Evolutionary conservation across 169 alveolate species (phyloP), one percentile per base, ranked within the genome.

Genomic region (Plasmodium inui): DNA sequence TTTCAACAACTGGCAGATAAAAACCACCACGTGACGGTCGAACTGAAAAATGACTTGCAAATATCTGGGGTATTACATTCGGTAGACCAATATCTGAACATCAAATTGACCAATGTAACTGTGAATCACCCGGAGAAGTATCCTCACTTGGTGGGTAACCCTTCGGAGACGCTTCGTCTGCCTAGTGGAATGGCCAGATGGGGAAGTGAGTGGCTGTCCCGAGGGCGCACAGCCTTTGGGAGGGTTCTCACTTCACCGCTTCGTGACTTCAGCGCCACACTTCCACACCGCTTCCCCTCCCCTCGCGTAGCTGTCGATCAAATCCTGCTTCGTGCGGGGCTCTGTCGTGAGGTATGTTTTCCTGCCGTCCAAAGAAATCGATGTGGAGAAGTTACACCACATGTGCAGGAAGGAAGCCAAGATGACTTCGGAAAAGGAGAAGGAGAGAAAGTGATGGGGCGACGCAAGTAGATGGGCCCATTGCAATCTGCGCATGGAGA

Each of bases 291-390:
- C 50, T 81, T 34, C 44, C 72, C 34, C 94, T 10, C 22, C 34
- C 74, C 61, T 28, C 70, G n/a, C 55, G n/a, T 82, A 94, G 97
- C 55, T 95, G 81, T 96, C 99, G 4, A 96, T 98, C 22, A 97
- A 98, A 93, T 98, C 98, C 92, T 97, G 99, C 93, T 98, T 98
- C 82, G 98, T 98, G 3, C 95, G 99, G 78, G 99, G 99, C 70
- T 97, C 99, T 17, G 99, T 98, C 14, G 99, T 98, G 3, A 98
- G 99, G 61, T 98, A 98, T 92, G 97, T 98, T 32, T 98, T 97
- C 91, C 91, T 98, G 44, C 98, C 97, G 12, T 96, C 98, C 22
- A 95, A 97, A 5, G 99, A 98, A 71, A 97, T 98, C 70, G 98
- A 98, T 94, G 90, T 97, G 14, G 98, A 98, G 74, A 97, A 98